Evolutionary conservation across 495 filamentous ascomycete species (phyloP).

Genomic region (Acidomyces sp.): DNA sequence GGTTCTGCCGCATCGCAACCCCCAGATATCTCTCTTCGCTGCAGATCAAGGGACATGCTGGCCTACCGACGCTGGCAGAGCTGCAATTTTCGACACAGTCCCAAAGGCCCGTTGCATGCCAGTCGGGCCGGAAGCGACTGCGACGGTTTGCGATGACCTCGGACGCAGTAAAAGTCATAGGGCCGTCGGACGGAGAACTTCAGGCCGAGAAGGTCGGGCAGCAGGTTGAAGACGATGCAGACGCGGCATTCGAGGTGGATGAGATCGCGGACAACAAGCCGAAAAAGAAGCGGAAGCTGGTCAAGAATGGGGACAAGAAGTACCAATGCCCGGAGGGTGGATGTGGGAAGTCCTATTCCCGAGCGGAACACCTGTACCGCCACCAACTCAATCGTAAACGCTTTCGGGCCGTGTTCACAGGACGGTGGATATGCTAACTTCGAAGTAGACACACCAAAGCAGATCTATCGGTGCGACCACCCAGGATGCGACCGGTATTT

Average conservation of each 20-base stretch:
- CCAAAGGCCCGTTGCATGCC: no score
- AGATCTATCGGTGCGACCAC: slow-evolving; percentile 91
- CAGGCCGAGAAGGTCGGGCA: background rate
- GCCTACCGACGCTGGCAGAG: background rate
- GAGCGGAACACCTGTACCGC: slow-evolving; percentile 91
- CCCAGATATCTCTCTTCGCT: no score
- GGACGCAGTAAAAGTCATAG: slow-evolving; percentile 1
- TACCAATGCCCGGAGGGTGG: slow-evolving; percentile 82
- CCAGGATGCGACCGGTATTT: slow-evolving; percentile 83
- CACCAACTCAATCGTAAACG: slow-evolving; percentile 87
- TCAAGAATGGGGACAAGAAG: slow-evolving; percentile 60
- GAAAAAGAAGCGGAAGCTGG: slow-evolving; percentile 66
- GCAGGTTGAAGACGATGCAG: slow-evolving; percentile 1
- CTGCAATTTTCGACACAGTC: slow-evolving; percentile 4
- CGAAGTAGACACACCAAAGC: slow-evolving; percentile 61
- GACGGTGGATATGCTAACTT: slow-evolving; percentile 1
- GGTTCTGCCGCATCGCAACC: no score
- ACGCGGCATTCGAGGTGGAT: slow-evolving; percentile 13
- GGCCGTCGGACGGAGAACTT: background rate
- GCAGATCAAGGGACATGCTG: no score
- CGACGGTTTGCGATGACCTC: slow-evolving; percentile 4
- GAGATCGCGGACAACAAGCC: slow-evolving; percentile 45
- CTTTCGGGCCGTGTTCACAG: slow-evolving; percentile 1
- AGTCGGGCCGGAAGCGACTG: background rate
- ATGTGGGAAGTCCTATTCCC: slow-evolving; percentile 91